phyloP scores from a whole-genome alignment of 441 rosid genomes.

The Pelargonium cotyledonis region DNA sequence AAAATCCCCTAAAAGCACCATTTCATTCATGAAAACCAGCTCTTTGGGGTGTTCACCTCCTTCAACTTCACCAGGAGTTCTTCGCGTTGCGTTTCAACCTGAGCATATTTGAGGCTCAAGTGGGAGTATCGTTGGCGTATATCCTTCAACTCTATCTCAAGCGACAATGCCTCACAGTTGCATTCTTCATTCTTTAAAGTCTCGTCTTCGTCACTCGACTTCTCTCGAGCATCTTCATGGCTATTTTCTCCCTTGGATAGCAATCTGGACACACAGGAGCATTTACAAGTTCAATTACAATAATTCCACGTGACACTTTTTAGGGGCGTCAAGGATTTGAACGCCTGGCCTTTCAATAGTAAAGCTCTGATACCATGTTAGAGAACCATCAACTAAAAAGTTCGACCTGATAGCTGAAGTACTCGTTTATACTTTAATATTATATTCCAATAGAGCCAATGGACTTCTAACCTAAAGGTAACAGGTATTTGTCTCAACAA shows the following conservation, averaged over 20 bases:
- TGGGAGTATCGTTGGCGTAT: conserved; percentile 44
- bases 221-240: conserved; percentile 16
- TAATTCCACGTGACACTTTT: not conserved
- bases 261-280: conserved; percentile 29
- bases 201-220: conserved; percentile 16
- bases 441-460: not conserved
- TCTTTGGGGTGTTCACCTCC: conserved; percentile 25
- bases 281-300: conserved; percentile 1
- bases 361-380: no score
- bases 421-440: not conserved
- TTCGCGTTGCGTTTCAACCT: conserved; percentile 52
- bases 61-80: conserved; percentile 49
- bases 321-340: no score
- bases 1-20: not conserved
- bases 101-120: conserved; percentile 62
- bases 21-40: conserved; percentile 29
- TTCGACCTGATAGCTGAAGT: not conserved
- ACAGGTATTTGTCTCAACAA: not conserved
- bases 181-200: conserved; percentile 12
- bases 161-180: conserved; percentile 13
- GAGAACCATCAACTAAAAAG: not conserved
- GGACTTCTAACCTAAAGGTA: not conserved
- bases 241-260: conserved; percentile 23
- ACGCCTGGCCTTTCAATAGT: no score
- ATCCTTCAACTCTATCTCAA: conserved; percentile 44